A percentile compares a stretch with the other conserved stretches of the same genome.
phyloP scores from a whole-genome alignment of 805 yeast genomes.

The Wickerhamiella sergipiensis region DNA sequence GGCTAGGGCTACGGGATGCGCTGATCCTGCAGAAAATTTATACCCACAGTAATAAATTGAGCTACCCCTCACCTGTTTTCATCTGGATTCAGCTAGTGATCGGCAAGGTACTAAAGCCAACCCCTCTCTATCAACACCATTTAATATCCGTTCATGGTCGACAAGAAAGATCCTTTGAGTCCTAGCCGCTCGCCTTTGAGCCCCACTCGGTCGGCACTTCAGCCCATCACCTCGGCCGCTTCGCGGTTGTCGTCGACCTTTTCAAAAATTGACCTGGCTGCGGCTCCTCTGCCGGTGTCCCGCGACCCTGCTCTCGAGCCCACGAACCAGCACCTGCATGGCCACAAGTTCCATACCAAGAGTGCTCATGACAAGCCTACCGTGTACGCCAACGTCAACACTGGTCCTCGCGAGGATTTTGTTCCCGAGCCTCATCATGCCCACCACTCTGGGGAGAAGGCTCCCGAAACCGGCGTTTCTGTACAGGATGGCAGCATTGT shows the following conservation, averaged over 20 bases:
- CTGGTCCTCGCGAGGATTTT: conserved; percentile 12
- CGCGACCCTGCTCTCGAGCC: conserved; percentile 24
- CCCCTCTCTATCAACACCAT: no score
- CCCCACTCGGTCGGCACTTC: neutral
- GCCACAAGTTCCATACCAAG: conserved; percentile 19
- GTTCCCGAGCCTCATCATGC: conserved; percentile 1
- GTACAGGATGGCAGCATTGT: neutral
- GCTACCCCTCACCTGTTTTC: neutral
- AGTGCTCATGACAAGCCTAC: conserved; percentile 17
- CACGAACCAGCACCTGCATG: conserved; percentile 22
- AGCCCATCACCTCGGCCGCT: conserved; percentile 1
- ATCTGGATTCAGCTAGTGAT: neutral
- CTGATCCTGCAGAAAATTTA: neutral
- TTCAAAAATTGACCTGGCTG: conserved; percentile 12
- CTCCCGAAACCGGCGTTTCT: neutral
- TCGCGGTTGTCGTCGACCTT: neutral
- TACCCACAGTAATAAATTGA: neutral
- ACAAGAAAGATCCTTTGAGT: neutral
- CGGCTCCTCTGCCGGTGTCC: conserved; percentile 10
- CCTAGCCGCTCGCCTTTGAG: neutral
- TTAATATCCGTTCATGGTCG: neutral
- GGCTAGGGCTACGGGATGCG: neutral
- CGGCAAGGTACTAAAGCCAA: neutral
- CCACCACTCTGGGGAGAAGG: conserved; percentile 7
- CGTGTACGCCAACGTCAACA: conserved; percentile 11